Evolutionary conservation across 192 early-diverging fungal genomes (phyloP), one percentile per base, ranked within the genome.

Genomic region (Dissophora globulifera): DNA sequence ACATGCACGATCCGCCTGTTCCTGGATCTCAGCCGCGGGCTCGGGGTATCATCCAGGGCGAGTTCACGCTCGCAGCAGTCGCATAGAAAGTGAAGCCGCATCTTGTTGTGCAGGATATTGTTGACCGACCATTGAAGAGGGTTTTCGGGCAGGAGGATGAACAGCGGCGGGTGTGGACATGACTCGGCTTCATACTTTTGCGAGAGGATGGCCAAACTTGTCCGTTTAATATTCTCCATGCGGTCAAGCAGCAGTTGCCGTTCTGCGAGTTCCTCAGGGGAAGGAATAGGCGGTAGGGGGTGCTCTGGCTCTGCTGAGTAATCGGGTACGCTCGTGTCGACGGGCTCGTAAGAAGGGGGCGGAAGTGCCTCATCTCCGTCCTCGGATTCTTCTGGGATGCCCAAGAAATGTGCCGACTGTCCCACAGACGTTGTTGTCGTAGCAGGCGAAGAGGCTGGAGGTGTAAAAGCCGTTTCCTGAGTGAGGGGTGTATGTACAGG

Each of bases 21-120:
- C 4, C 43, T 26, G 8, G 46, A 13, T 0, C 42, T 35, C 5
- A 20, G 46, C 1, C n/a, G 15, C 16, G 32, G 23, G 5, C 27
- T 20, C 10, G 20, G 19, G 7, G 16, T 26, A 4, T 56, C 42
- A 38, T 31, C 9, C 1, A 25, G 41, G 6, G 11, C 19, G 5
- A 57, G 45, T 25, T 74, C 54, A 19, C 64, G 69, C 26, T 60
- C 50, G 16, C 71, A 75, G 45, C 62, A 66, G 22, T 75, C 57
- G 43, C 71, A 75, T 2, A 75, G 19, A 16, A 75, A 75, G 32
- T 75, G 27, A 12, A 75, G 62, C 7, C 71, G 71, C 57, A 75
- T 66, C 25, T 75, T 75, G 50, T 75, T 75, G 43, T 75, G 71
- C 3, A 75, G 45, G 20, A 75, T 59, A 29, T 66, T 66, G n/a